phyloP scores from a whole-genome alignment of 1,284 basidiomycete species.

The Ceratobasidium sp. region DNA sequence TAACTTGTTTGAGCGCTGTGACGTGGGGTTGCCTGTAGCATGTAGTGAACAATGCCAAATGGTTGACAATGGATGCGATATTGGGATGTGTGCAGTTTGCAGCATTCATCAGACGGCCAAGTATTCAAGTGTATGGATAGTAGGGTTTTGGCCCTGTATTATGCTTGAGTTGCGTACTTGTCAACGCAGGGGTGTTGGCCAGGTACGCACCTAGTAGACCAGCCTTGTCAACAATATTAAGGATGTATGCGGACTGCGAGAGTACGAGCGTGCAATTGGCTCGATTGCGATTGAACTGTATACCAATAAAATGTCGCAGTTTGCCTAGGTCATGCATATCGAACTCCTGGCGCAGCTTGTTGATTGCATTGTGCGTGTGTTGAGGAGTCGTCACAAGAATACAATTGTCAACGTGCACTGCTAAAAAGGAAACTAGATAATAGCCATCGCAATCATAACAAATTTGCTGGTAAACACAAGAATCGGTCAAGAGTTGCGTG shows the following conservation, averaged over 20 bases:
- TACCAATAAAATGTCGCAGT: no score
- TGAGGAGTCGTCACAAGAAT: neutral
- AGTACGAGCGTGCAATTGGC: neutral
- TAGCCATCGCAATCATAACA: neutral
- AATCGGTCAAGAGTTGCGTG: neutral
- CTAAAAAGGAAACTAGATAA: neutral
- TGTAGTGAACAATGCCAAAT: slow-evolving; percentile 51
- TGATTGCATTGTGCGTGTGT: neutral
- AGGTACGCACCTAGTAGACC: neutral
- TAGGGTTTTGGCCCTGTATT: neutral
- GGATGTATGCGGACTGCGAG: slow-evolving; percentile 18
- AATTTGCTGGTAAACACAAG: neutral
- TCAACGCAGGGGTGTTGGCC: neutral
- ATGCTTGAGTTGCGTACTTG: neutral
- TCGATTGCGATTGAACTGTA: neutral
- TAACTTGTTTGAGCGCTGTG: slow-evolving; percentile 50
- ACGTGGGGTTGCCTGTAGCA: no score
- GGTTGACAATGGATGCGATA: slow-evolving; percentile 52
- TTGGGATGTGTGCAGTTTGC: neutral
- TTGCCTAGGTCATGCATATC: slow-evolving; percentile 27
- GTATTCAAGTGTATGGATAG: neutral
- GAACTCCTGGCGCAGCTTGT: neutral
- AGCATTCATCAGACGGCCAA: neutral
- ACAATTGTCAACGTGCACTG: no score
- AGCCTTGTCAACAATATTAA: slow-evolving; percentile 1